phyloP scores from a whole-genome alignment of 176 grass and related monocot genomes.

The Musa troglodytarum region DNA sequence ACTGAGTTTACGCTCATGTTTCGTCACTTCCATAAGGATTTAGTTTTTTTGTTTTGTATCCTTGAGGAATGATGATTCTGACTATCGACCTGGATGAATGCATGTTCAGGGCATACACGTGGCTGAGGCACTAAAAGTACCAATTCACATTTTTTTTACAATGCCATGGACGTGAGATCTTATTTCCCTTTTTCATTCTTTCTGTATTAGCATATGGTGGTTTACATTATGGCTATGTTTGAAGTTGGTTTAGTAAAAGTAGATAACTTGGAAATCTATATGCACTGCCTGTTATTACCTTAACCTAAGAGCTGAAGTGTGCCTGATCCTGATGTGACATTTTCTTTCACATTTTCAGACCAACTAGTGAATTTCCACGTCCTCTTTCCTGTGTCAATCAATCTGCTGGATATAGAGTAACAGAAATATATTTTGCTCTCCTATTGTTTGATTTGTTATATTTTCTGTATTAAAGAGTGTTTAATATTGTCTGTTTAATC shows the following conservation, averaged over 20 bases:
- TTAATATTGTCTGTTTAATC: too few relatives aligned
- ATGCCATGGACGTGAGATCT: constrained; percentile 98
- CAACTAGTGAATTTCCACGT: constrained; percentile 94
- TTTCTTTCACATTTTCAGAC: constrained; percentile 49
- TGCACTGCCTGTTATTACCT: background rate
- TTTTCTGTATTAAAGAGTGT: background rate
- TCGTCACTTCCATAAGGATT: background rate
- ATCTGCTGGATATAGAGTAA: constrained; percentile 73
- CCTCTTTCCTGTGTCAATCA: constrained; percentile 96
- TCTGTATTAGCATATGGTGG: background rate
- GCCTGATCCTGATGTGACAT: background rate
- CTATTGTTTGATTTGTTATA: too few relatives aligned
- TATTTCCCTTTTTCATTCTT: constrained; percentile 10
- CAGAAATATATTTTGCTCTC: background rate
- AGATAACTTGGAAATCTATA: too few relatives aligned
- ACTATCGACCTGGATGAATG: constrained; percentile 37
- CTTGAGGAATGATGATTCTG: background rate
- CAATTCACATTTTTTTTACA: constrained; percentile 99
- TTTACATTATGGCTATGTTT: background rate
- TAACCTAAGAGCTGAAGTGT: constrained; percentile 19
- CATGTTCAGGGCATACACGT: constrained; percentile 83
- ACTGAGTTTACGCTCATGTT: background rate
- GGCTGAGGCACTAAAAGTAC: constrained; percentile 78
- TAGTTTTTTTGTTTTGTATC: background rate
- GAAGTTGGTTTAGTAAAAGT: too few relatives aligned